Evolutionary conservation across 2,329 filamentous ascomycete species (phyloP), one percentile per base, ranked within the genome.

Genomic region (Sporothrix variecibatus): DNA sequence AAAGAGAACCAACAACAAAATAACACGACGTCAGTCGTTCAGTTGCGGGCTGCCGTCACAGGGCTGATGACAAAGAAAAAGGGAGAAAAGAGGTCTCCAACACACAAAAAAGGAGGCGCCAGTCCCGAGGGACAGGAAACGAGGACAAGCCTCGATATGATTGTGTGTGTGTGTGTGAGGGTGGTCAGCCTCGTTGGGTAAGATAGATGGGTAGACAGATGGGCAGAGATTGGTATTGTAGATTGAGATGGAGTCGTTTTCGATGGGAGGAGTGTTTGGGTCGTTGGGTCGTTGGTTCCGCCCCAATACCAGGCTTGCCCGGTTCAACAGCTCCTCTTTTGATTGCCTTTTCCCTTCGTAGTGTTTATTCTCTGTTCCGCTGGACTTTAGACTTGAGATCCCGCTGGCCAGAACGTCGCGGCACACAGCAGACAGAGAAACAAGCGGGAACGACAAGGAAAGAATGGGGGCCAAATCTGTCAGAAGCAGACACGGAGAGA

Each of bases 61-160:
- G 43, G 43, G 43, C 43, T 49, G 43, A 49, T 49, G 43, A 49
- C 43, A 49, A 49, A 49, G 43, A 49, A 49, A 49, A 34, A 43
- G 12, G 2, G 40, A 43, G 2, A 43, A 53, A 56, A 56, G 51
- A 56, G 51, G 51, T 3, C 51, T 28, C 51, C 51, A 26, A 56
- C 23, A 15, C n/a, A n/a, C 12, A 56, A 26, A 56, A 26, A 56
- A 56, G 23, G 23, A 49, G 40, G 64, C 20, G 26, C 23, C 43
- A 31, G 64, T 49, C 64, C 64, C 64, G 40, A 67, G 40, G 40
- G 43, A 49, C 23, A 46, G 64, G 64, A 49, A 67, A 49, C 40
- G 64, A 67, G 64, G 43, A 31, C 64, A 67, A 28, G 64, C 40
- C 40, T 23, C 60, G 60, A 38, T 40, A 23, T 26, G 38, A 43